phyloP scores from a whole-genome alignment of 352 stramenopile species.

The Hyaloperonospora arabidopsidis region DNA sequence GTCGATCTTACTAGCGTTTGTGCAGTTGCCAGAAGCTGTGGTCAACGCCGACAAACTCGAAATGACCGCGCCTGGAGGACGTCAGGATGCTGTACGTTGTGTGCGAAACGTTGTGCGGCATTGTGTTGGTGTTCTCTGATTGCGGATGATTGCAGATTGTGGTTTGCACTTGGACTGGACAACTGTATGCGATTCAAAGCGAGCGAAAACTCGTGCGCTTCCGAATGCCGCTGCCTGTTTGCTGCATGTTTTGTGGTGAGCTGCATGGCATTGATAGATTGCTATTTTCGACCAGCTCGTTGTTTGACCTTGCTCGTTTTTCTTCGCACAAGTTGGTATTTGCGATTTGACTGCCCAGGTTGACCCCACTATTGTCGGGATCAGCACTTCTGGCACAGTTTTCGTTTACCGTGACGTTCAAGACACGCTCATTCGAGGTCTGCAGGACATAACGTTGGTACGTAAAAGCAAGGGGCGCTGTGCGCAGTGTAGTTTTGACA shows the following conservation, averaged over 20 bases:
- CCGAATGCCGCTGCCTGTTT: conserved; percentile 49
- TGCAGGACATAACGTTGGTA: conserved; percentile 43
- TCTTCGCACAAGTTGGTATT: conserved; percentile 25
- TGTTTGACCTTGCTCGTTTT: neutral
- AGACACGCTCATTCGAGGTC: conserved; percentile 35
- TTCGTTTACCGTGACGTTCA: conserved; percentile 50
- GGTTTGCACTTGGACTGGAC: conserved; percentile 63
- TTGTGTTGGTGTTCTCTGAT: neutral
- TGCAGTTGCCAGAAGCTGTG: conserved; percentile 44
- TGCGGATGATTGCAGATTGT: conserved; percentile 37
- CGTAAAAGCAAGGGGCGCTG: neutral
- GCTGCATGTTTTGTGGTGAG: conserved; percentile 64
- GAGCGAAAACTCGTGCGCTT: conserved; percentile 43
- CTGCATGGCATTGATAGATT: neutral
- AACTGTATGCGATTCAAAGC: conserved; percentile 46
- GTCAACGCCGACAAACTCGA: conserved; percentile 45
- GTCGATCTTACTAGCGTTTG: neutral
- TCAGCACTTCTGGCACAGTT: conserved; percentile 62
- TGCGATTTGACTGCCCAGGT: conserved; percentile 21
- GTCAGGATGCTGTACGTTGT: conserved; percentile 28
- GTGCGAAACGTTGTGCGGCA: neutral
- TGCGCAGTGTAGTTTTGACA: neutral
- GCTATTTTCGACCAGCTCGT: neutral
- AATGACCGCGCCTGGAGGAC: conserved; percentile 21
- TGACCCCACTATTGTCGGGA: conserved; percentile 42